phyloP scores from a whole-genome alignment of 2,329 filamentous ascomycete genomes.

The Trichoderma aggressivum region DNA sequence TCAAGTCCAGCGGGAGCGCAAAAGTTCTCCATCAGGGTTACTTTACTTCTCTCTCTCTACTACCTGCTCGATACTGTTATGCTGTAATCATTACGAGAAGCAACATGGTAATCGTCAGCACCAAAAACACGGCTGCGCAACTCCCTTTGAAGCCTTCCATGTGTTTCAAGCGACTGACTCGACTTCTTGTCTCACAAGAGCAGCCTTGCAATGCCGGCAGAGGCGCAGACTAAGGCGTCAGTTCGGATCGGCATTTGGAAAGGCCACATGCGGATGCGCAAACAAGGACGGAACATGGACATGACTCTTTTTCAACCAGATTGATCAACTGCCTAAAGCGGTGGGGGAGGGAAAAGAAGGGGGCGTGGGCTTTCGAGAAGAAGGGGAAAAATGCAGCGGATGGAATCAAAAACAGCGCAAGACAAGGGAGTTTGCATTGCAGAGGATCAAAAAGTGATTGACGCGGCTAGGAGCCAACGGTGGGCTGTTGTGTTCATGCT shows the following conservation, averaged over 20 bases:
- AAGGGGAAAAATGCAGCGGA: neutral
- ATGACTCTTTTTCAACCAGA: neutral
- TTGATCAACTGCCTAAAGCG: neutral
- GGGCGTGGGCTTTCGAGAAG: slow-evolving; percentile 2
- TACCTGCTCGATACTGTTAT: neutral
- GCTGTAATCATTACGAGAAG: neutral
- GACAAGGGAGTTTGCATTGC: neutral
- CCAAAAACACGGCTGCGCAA: neutral
- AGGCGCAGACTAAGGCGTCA: neutral
- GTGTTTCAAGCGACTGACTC: neutral
- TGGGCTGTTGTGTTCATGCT: neutral
- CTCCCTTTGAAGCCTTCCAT: neutral
- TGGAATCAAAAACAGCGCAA: neutral
- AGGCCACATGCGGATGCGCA: neutral
- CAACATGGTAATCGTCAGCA: neutral
- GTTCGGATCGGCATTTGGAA: neutral
- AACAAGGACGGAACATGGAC: neutral
- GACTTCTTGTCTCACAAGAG: neutral
- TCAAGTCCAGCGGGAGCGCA: neutral
- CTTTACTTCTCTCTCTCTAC: neutral
- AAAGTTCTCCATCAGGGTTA: neutral
- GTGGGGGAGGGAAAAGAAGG: neutral
- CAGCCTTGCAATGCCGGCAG: neutral
- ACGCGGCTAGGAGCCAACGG: neutral
- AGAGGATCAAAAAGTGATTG: neutral